Base-by-base conservation (phyloP, 2,329 filamentous ascomycete genomes). In the Penicillium expansum region DNA sequence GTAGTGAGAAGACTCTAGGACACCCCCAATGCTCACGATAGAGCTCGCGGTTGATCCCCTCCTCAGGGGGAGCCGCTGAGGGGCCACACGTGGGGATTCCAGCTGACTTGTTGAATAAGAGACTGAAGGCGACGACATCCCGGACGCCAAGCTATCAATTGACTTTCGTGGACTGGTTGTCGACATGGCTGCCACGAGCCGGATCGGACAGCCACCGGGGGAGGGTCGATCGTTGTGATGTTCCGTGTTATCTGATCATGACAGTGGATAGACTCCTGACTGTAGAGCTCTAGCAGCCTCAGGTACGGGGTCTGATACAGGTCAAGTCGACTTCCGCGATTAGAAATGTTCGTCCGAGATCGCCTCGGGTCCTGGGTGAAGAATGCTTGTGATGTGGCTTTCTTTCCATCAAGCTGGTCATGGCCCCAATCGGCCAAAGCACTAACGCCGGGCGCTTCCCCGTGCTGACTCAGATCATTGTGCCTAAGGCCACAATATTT, bases 1-100 rank as follows among this genome's bases (percentile, higher is more conserved):
- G 59, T 81, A 73, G 73, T 81, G 66, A 69, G 85, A 83, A 9
- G 84, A 86, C 70, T 96, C 91, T 58, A 96, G 78, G 35, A 85
- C 83, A n/a, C 91, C 91, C 59, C 92, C 92, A 71, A 96, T 86
- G 32, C 92, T 97, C 70, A 88, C 86, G 65, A 93, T 85, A 22
- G 93, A 97, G 79, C 92, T 96, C 43, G 92, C 88, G 27, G 87
- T 90, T 53, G 94, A 97, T 60, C 86, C 89, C 74, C 92, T 84
- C 70, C 92, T 75, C 62, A 74, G 69, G 59, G 71, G 70, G 62
- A 67, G 67, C 52, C 73, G 66, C 38, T 74, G 71, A 43, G 72
- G 65, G 48, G 70, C 65, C 10, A 68, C 61, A 14, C 71, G 71
- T 37, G 71, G 70, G 22, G 70, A 74, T 48, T 76, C 74, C 44